Evolutionary conservation across 176 grass and related monocot genomes (phyloP).

Genomic region (Hsuehochloa calcarea): DNA sequence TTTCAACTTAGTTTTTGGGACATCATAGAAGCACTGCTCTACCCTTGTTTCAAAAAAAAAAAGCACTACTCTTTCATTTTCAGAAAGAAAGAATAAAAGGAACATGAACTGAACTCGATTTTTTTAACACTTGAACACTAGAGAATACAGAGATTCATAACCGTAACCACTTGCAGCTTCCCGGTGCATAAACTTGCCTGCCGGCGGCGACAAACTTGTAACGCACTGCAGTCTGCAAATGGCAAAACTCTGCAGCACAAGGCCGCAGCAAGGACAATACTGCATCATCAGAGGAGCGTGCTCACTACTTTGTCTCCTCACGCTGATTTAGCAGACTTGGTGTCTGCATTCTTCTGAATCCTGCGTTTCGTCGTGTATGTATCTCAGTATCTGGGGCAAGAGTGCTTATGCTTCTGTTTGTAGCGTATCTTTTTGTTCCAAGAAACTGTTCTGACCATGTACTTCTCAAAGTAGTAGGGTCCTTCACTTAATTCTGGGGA

Average conservation of each 20-base stretch:
- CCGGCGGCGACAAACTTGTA: not conserved
- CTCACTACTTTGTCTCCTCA: not conserved
- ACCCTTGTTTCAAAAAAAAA: not conserved
- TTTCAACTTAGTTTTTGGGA: not conserved
- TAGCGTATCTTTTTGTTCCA: not conserved
- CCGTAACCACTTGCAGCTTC: not conserved
- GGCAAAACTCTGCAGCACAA: not conserved
- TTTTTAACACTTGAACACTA: not conserved
- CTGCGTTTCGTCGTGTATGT: not conserved
- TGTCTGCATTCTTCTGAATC: not conserved
- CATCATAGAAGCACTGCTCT: not conserved
- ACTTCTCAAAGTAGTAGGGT: not conserved
- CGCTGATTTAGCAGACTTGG: not conserved
- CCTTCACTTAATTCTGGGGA: not conserved
- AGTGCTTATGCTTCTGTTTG: not conserved
- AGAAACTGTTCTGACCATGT: not conserved
- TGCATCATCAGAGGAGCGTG: not conserved
- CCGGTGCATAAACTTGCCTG: not conserved
- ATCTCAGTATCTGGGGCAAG: not conserved
- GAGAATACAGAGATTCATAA: not conserved
- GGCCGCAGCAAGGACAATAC: not conserved
- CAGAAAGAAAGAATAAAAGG: not conserved
- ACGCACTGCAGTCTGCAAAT: not conserved
- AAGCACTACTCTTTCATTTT: not conserved
- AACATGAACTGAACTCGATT: not conserved